phyloP scores from a whole-genome alignment of 257 asterid species.

The Nicotiana paniculata region DNA sequence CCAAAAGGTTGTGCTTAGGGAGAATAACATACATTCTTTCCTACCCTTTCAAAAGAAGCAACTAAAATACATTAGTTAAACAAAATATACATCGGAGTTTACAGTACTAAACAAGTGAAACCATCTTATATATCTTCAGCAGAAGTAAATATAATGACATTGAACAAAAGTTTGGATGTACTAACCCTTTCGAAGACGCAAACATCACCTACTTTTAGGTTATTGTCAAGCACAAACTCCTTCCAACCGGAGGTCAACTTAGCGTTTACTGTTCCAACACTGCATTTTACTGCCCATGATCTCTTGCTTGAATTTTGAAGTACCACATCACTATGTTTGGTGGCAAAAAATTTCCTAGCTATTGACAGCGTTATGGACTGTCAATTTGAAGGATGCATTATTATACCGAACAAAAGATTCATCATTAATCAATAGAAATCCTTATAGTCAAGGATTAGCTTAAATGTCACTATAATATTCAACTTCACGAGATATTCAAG shows the following conservation, averaged over 20 bases:
- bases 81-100: not conserved
- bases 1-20: not conserved
- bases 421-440: not conserved
- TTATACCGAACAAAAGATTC: not conserved
- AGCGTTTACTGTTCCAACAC: not conserved
- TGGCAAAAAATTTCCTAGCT: not conserved
- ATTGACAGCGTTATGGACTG: not conserved
- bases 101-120: not conserved
- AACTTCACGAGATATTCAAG: not conserved
- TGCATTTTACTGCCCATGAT: not conserved
- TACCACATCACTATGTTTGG: not conserved
- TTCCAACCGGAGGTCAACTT: not conserved
- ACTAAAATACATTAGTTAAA: not conserved
- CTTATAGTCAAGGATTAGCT: not conserved
- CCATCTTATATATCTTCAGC: not conserved
- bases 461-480: not conserved
- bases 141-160: not conserved
- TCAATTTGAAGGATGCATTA: not conserved
- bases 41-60: not conserved
- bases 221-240: not conserved
- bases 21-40: not conserved
- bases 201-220: not conserved
- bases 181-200: constrained; percentile 1
- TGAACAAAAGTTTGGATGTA: not conserved
- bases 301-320: not conserved